These are phyloP conservation scores for Torulaspora delbrueckii DNA, from an alignment of 805 yeast genomes.

Conservation along the genomic window DNA sequence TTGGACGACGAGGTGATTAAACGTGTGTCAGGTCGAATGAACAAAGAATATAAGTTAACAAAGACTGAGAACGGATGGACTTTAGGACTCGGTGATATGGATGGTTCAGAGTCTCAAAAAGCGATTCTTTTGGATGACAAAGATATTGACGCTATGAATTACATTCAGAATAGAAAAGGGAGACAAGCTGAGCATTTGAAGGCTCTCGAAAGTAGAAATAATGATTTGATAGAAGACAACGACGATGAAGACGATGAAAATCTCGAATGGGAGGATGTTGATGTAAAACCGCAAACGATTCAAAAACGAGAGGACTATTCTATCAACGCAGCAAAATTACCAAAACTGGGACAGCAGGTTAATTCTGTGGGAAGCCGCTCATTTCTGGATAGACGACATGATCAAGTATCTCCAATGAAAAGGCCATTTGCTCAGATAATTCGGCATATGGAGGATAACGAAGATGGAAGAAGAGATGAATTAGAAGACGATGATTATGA, in stretches of 20 bases:
- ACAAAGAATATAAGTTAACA: conserved; percentile 66
- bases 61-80: conserved; percentile 84
- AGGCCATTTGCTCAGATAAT: conserved; percentile 5
- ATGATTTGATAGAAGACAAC: conserved; percentile 14
- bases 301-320: conserved; percentile 37
- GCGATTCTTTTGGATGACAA: conserved; percentile 50
- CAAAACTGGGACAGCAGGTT: conserved; percentile 23
- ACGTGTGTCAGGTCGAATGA: conserved; percentile 80
- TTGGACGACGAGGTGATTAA: conserved; percentile 26
- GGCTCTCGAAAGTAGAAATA: not conserved
- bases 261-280: conserved; percentile 71
- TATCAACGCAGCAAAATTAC: conserved; percentile 39
- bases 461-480: not conserved
- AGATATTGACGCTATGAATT: conserved; percentile 8
- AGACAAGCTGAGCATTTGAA: not conserved
- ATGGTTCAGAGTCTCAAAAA: conserved; percentile 39
- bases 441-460: conserved; percentile 8
- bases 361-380: conserved; percentile 28
- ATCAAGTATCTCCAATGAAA: conserved; percentile 21
- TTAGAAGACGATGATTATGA: conserved; percentile 18
- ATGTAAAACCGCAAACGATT: conserved; percentile 29
- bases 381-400: conserved; percentile 30
- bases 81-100: conserved; percentile 50
- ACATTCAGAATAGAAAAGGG: conserved; percentile 2
- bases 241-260: conserved; percentile 33